Evolutionary conservation across 495 filamentous ascomycete species (phyloP).

Genomic region (Penicillium soppii): DNA sequence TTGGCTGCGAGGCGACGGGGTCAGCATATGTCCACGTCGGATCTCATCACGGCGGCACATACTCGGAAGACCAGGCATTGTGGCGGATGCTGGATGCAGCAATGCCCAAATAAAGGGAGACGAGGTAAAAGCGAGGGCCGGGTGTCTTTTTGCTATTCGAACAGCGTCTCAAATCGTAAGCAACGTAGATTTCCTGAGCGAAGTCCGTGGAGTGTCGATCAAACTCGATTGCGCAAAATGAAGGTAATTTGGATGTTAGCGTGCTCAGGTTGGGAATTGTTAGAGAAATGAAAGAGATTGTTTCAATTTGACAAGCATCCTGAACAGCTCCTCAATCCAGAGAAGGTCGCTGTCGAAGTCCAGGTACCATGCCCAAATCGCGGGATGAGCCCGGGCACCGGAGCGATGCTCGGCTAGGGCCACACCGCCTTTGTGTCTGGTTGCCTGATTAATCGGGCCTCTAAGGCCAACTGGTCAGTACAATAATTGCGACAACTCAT

Average conservation of each 20-base stretch:
- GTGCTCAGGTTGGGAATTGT: not conserved
- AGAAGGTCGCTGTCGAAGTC: not conserved
- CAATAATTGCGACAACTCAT: not conserved
- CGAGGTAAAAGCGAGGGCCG: too few relatives aligned
- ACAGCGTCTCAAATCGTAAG: too few relatives aligned
- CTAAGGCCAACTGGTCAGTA: not conserved
- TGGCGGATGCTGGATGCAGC: conserved; percentile 9
- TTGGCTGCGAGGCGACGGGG: conserved; percentile 57
- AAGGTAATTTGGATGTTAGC: not conserved
- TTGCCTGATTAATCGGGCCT: not conserved
- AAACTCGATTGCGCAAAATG: not conserved
- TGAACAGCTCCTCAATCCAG: conserved; percentile 3
- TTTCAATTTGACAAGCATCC: not conserved
- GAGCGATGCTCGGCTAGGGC: not conserved
- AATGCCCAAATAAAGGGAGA: not conserved
- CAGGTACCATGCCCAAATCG: not conserved
- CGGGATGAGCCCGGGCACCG: conserved; percentile 5
- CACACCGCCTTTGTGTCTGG: not conserved
- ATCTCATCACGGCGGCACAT: conserved; percentile 29
- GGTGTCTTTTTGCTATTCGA: too few relatives aligned
- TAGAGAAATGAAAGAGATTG: not conserved
- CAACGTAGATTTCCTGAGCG: not conserved
- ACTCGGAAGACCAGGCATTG: conserved; percentile 90
- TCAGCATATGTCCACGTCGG: not conserved
- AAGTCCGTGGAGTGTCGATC: not conserved